Conservation (phyloP, 108 stramenopile genomes). For the Discostella pseudostelligera region DNA sequence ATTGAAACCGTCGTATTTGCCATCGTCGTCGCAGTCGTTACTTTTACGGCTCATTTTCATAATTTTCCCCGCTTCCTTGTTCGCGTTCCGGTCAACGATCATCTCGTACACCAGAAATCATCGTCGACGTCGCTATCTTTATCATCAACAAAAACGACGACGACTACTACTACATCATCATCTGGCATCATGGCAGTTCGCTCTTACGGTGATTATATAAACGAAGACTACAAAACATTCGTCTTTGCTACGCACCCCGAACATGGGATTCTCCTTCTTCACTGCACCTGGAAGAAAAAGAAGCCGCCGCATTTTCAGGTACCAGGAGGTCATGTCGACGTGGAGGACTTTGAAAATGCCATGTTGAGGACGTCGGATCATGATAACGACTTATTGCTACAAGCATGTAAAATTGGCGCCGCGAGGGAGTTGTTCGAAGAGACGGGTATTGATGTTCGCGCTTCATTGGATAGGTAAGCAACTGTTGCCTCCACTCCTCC, state of each 20-base stretch:
- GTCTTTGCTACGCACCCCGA: constrained; percentile 56
- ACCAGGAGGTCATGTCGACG: constrained; percentile 83
- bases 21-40: not conserved
- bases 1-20: constrained; percentile 1
- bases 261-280: constrained; percentile 67
- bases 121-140: not conserved
- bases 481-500: not conserved
- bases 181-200: not conserved
- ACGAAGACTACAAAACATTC: constrained; percentile 70
- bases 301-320: constrained; percentile 77
- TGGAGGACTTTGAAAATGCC: constrained; percentile 58
- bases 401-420: constrained; percentile 63
- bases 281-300: constrained; percentile 77
- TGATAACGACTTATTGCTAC: constrained; percentile 35
- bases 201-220: constrained; percentile 7
- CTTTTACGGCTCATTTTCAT: constrained; percentile 1
- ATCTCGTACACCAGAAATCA: not conserved
- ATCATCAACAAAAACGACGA: not conserved
- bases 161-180: not conserved
- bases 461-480: constrained; percentile 45
- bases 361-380: constrained; percentile 8
- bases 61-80: not conserved
- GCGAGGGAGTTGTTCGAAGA: constrained; percentile 83
- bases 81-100: not conserved
- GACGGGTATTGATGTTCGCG: constrained; percentile 72